Evolutionary conservation across 768 basidiomycete species (phyloP).

Genomic region (Chiua virens): DNA sequence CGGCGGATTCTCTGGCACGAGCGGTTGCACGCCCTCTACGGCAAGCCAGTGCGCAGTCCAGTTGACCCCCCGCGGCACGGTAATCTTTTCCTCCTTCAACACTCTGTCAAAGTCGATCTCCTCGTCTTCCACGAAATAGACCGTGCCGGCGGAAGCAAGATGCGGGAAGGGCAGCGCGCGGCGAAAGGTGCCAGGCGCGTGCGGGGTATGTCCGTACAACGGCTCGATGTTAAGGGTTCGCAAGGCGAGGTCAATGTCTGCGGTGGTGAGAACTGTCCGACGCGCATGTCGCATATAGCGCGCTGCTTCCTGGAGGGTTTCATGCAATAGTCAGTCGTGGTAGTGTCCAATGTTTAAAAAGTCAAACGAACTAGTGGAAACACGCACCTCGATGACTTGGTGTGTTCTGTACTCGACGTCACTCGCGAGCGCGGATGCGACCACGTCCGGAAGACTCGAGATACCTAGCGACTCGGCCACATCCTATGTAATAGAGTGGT

Average conservation of each 20-base stretch:
- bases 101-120: constrained; percentile 96
- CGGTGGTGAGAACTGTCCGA: constrained; percentile 83
- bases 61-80: constrained; percentile 73
- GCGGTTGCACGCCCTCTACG: constrained; percentile 95
- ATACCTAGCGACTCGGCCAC: constrained; percentile 87
- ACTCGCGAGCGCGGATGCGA: constrained; percentile 84
- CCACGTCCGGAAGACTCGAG: constrained; percentile 67
- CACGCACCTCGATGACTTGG: constrained; percentile 83
- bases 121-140: constrained; percentile 95
- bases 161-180: constrained; percentile 49
- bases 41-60: constrained; percentile 99
- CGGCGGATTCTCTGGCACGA: constrained; percentile 96
- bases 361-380: not conserved
- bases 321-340: not conserved
- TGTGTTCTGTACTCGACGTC: constrained; percentile 97
- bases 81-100: constrained; percentile 81
- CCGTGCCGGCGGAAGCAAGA: constrained; percentile 54
- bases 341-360: not conserved
- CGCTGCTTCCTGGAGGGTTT: constrained; percentile 67
- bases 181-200: constrained; percentile 38
- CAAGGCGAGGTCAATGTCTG: constrained; percentile 92
- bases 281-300: constrained; percentile 96
- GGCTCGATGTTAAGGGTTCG: constrained; percentile 96
- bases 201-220: constrained; percentile 61
- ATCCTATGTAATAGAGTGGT: constrained; percentile 52